Evolutionary conservation across 2,329 filamentous ascomycete species (phyloP).

Genomic region (Fusarium redolens): DNA sequence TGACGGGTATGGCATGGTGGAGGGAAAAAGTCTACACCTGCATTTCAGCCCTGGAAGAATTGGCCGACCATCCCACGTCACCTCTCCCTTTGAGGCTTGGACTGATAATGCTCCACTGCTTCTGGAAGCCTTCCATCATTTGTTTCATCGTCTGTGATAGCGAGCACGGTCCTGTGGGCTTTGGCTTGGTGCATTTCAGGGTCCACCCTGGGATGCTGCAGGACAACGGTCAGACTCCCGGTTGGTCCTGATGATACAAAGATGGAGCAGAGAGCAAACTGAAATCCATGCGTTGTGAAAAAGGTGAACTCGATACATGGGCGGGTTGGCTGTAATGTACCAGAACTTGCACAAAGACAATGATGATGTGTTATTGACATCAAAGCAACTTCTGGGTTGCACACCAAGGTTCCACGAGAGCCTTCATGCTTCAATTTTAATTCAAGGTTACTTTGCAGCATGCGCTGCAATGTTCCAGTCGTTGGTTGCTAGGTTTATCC

Average conservation of each 20-base stretch:
- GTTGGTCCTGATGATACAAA: conserved; percentile 34
- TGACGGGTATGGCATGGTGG: conserved; percentile 22
- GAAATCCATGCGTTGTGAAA: conserved; percentile 4
- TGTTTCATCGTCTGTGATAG: conserved; percentile 44
- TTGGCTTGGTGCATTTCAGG: conserved; percentile 22
- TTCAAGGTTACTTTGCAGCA: not conserved
- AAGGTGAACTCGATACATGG: not conserved
- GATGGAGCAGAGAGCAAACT: conserved; percentile 14
- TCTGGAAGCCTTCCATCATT: conserved; percentile 46
- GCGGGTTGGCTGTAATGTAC: not conserved
- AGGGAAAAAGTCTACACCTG: conserved; percentile 12
- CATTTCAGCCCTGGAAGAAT: conserved; percentile 39
- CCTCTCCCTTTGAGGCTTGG: not conserved
- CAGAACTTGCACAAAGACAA: not conserved
- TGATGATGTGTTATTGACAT: not conserved
- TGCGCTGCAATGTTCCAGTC: not conserved
- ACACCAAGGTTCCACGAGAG: not conserved
- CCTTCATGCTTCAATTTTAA: not conserved
- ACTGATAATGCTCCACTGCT: conserved; percentile 38
- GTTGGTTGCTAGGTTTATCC: conserved; percentile 4
- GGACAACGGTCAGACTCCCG: conserved; percentile 28
- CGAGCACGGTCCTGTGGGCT: conserved; percentile 34
- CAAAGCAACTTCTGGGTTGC: not conserved
- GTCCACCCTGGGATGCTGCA: conserved; percentile 32
- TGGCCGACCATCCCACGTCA: conserved; percentile 28